Conservation (phyloP, 2,329 filamentous ascomycete species). For the Trichoderma simmonsii region DNA sequence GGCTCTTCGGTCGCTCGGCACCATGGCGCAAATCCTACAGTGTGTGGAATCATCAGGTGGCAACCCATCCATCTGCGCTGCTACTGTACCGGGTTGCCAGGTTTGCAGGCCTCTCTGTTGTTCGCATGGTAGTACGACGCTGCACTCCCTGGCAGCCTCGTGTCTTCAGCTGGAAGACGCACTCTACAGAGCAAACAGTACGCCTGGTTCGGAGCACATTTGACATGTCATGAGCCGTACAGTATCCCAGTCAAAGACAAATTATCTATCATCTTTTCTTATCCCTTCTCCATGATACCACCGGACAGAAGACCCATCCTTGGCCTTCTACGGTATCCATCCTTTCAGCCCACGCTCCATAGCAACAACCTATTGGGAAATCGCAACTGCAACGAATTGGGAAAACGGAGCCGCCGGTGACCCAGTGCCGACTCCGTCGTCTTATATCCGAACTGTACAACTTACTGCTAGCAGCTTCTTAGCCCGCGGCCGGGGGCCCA, state of each 20-base stretch:
- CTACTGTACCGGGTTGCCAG: background rate
- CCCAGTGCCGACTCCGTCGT: background rate
- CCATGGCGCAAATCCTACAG: background rate
- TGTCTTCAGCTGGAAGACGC: background rate
- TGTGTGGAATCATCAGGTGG: background rate
- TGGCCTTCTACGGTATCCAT: background rate
- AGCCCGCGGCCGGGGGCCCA: background rate
- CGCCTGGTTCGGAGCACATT: background rate
- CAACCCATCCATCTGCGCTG: background rate
- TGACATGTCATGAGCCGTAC: background rate
- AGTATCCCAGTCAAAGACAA: background rate
- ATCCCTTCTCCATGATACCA: background rate
- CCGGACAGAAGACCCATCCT: background rate
- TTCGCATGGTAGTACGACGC: background rate
- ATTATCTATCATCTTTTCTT: background rate
- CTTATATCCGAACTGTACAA: constrained; percentile 5
- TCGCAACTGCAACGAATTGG: background rate
- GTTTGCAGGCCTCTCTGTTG: background rate
- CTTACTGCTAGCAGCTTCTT: background rate
- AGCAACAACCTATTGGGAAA: background rate
- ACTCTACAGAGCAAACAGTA: background rate
- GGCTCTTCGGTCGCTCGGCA: background rate
- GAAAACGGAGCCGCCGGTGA: background rate
- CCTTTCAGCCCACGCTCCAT: background rate
- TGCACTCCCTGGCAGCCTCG: background rate